These are phyloP conservation scores for Madurella fahalii DNA, from an alignment of 2,329 filamentous ascomycete genomes.

Conservation along the genomic window DNA sequence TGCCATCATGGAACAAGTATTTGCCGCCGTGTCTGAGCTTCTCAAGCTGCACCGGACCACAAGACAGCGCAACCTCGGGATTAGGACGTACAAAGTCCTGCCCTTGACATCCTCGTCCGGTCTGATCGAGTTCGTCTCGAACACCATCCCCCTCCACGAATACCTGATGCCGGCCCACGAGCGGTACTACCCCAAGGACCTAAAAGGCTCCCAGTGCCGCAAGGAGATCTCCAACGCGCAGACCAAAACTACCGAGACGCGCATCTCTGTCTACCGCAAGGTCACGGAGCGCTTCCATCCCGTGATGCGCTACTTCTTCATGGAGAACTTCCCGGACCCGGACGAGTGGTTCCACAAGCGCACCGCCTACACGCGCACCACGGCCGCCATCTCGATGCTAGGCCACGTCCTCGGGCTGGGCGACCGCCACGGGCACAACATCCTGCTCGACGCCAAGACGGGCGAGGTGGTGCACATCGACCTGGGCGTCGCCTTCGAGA, in stretches of 20 bases:
- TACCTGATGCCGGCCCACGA: slow-evolving; percentile 89
- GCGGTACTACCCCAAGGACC: slow-evolving; percentile 78
- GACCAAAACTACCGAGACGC: slow-evolving; percentile 62
- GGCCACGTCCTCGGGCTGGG: slow-evolving; percentile 90
- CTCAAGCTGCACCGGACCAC: slow-evolving; percentile 82
- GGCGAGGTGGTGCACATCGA: slow-evolving; percentile 98
- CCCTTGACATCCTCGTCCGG: slow-evolving; percentile 81
- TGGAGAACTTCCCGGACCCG: slow-evolving; percentile 88
- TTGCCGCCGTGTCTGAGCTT: slow-evolving; percentile 88
- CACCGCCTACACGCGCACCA: slow-evolving; percentile 87
- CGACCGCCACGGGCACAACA: slow-evolving; percentile 95
- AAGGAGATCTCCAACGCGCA: slow-evolving; percentile 75
- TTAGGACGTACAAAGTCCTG: slow-evolving; percentile 95
- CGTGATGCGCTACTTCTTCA: slow-evolving; percentile 95
- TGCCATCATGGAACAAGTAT: slow-evolving; percentile 98
- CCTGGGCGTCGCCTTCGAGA: slow-evolving; percentile 93
- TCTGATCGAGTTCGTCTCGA: slow-evolving; percentile 93
- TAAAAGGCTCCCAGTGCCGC: slow-evolving; percentile 70
- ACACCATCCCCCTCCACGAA: slow-evolving; percentile 88
- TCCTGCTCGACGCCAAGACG: slow-evolving; percentile 81
- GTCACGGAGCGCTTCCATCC: slow-evolving; percentile 82
- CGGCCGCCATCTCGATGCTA: slow-evolving; percentile 90
- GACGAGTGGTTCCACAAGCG: slow-evolving; percentile 93
- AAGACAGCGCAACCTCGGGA: slow-evolving; percentile 80
- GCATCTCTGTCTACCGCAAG: slow-evolving; percentile 71